phyloP scores from a whole-genome alignment of 2,329 filamentous ascomycete genomes.

The Beauveria sp. region DNA sequence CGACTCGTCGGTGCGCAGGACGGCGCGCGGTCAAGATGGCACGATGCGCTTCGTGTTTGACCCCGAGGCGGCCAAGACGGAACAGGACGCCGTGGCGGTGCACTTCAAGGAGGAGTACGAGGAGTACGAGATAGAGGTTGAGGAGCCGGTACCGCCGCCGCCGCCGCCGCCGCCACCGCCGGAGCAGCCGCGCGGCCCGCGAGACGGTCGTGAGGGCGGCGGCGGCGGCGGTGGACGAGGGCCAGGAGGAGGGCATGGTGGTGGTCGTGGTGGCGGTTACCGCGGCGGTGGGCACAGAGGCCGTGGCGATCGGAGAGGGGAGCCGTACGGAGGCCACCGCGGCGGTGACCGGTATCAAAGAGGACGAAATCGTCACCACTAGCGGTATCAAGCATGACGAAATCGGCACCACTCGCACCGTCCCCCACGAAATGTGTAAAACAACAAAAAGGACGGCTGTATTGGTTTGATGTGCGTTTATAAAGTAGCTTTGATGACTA shows the following conservation, averaged over 20 bases:
- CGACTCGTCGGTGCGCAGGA: constrained; percentile 23
- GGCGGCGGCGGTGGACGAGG: constrained; percentile 10
- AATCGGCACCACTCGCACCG: neutral
- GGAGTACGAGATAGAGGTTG: constrained; percentile 70
- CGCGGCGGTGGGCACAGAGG: constrained; percentile 17
- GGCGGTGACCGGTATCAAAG: constrained; percentile 28
- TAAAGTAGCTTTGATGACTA: too few species aligned
- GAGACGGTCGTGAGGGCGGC: constrained; percentile 15
- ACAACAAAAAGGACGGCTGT: neutral
- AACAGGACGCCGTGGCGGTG: constrained; percentile 58
- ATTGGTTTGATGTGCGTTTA: neutral
- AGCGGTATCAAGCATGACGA: constrained; percentile 21
- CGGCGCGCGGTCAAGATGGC: constrained; percentile 49
- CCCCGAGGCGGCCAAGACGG: constrained; percentile 62
- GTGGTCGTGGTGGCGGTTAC: constrained; percentile 14
- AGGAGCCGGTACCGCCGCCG: constrained; percentile 45
- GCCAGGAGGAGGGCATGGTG: constrained; percentile 14
- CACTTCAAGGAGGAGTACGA: constrained; percentile 71
- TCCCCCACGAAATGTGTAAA: too few species aligned
- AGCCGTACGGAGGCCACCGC: constrained; percentile 27
- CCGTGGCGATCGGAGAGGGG: constrained; percentile 24
- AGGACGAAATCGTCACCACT: constrained; percentile 27
- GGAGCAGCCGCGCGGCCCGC: constrained; percentile 12
- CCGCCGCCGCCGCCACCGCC: constrained; percentile 24
- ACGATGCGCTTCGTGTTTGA: constrained; percentile 90